Percentiles rank a stretch among this genome's conserved stretches.
Conservation (phyloP, 1,139 yeast species). For the Hyphopichia khmerensis region DNA sequence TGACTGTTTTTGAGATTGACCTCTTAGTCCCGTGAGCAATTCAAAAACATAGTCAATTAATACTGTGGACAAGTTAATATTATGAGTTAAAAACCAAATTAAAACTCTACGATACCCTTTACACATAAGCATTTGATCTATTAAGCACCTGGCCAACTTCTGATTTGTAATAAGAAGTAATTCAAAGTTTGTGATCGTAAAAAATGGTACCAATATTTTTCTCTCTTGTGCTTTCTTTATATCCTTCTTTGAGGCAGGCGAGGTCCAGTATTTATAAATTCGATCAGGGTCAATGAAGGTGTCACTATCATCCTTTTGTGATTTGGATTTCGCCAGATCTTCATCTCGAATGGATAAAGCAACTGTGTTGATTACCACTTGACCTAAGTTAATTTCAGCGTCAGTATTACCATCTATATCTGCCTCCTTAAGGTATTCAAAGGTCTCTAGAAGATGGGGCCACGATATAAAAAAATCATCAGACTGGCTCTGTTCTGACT, state of each 20-base stretch:
- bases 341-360: conserved; percentile 50
- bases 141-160: conserved; percentile 50
- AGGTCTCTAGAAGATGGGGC: conserved; percentile 26
- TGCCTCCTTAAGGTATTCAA: conserved; percentile 26
- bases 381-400: conserved; percentile 31
- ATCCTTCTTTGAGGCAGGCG: conserved; percentile 28
- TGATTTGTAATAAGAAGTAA: conserved; percentile 33
- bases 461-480: conserved; percentile 31
- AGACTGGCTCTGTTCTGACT: conserved; percentile 16
- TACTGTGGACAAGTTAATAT: conserved; percentile 51
- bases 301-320: conserved; percentile 8
- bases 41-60: conserved; percentile 60
- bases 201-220: conserved; percentile 37
- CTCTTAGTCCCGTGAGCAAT: conserved; percentile 54
- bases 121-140: conserved; percentile 71
- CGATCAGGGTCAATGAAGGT: conserved; percentile 46
- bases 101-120: conserved; percentile 57
- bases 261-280: conserved; percentile 46
- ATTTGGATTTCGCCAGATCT: background rate
- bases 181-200: conserved; percentile 42
- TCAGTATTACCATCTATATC: conserved; percentile 26
- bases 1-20: conserved; percentile 26
- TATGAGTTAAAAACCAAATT: conserved; percentile 69
- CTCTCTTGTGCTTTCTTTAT: conserved; percentile 25
- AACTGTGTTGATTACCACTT: conserved; percentile 45